Evolutionary conservation across 2,329 filamentous ascomycete genomes (phyloP), one percentile per base, ranked within the genome.

Genomic region (Curvularia spicifera): DNA sequence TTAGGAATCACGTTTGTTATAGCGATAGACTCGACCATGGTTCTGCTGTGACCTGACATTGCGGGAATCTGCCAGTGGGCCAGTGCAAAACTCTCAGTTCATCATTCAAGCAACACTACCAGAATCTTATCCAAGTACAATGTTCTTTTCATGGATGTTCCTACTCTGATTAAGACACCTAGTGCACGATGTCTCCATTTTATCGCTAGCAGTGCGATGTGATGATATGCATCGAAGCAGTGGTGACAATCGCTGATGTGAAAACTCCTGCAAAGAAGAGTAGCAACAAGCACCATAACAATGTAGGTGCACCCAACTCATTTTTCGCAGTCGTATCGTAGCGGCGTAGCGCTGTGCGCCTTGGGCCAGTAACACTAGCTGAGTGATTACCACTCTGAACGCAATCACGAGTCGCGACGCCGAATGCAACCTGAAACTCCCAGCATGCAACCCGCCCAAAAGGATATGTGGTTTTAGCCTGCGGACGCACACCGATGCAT

Each of bases 31-130:
- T 44, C 26, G 43, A 52, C 53, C 57, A 59, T 48, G 18, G 48
- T 56, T 49, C 31, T 33, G 10, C 12, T 47, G 10, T 4, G n/a
- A 46, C n/a, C n/a, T 52, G 55, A 50, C 54, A 52, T 43, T 54
- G 54, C 50, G 56, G 48, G 52, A 35, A 47, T 5, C 10, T 22
- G 46, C 15, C 15, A 26, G 26, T 55, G 52, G 37, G 47, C 35
- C 40, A 53, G 18, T 33, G 12, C n/a, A 7, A n/a, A 40, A 7
- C 18, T 35, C 18, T 26, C 22, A 13, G 26, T 45, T 22, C 8
- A 44, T 46, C 2, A 42, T 43, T 6, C 5, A 44, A 31, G 8
- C 9, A 37, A 37, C 2, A 37, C 6, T 18, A n/a, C 35, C 35
- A 7, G 12, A 43, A 31, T 12, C 6, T 28, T 8, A 6, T 28